These are phyloP conservation scores for Botrytis tulipae DNA, from an alignment of 2,329 filamentous ascomycete genomes.

Conservation along the genomic window DNA sequence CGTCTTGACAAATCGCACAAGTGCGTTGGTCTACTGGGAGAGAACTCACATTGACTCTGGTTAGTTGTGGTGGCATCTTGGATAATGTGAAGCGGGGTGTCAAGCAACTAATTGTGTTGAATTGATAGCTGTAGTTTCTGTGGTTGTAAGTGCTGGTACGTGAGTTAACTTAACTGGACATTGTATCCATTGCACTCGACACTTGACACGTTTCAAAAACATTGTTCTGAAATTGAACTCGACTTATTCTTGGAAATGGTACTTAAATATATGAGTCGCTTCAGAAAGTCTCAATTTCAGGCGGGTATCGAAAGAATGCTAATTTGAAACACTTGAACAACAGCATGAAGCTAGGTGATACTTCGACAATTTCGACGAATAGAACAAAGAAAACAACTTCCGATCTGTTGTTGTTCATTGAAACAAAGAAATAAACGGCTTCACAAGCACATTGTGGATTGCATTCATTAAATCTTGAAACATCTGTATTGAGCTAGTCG, in stretches of 20 bases:
- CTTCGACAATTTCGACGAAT: not conserved
- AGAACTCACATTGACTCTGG: not conserved
- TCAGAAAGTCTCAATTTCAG: not conserved
- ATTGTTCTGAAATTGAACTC: not conserved
- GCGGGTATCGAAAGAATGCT: not conserved
- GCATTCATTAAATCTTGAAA: constrained; percentile 4
- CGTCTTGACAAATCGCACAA: constrained; percentile 5
- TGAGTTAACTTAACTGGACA: too few species aligned
- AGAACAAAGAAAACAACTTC: not conserved
- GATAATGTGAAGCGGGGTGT: not conserved
- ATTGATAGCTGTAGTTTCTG: not conserved
- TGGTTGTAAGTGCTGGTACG: not conserved
- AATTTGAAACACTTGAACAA: not conserved
- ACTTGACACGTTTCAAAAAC: not conserved
- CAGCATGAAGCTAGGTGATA: not conserved
- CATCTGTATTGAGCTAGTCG: constrained; percentile 14
- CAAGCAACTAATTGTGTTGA: not conserved
- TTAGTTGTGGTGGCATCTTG: not conserved
- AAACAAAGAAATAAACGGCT: not conserved
- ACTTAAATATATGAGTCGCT: not conserved
- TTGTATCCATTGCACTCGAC: not conserved
- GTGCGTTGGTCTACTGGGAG: not conserved
- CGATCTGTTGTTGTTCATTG: not conserved
- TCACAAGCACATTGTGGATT: constrained; percentile 3
- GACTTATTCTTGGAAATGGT: not conserved